Evolutionary conservation across 306 rosid genomes (phyloP).

Genomic region (Dicorynia guianensis): DNA sequence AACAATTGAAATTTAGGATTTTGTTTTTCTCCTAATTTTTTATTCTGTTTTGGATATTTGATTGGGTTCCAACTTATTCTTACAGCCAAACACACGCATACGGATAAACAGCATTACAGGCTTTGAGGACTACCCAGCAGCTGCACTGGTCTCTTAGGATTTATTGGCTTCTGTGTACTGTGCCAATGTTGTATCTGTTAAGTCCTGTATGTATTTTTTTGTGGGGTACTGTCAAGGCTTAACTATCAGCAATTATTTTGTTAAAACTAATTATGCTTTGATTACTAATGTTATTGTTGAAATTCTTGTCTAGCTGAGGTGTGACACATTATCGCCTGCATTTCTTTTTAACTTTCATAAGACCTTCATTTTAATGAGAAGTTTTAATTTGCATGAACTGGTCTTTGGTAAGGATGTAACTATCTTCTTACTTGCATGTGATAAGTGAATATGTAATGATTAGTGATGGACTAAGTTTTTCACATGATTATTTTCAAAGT

Average conservation of each 20-base stretch:
- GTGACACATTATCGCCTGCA: conserved; percentile 23
- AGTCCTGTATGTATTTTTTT: no score
- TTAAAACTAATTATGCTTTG: conserved; percentile 34
- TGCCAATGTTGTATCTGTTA: conserved; percentile 40
- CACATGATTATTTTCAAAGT: no score
- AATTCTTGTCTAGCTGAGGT: conserved; percentile 23
- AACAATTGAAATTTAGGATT: conserved; percentile 2
- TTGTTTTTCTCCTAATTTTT: neutral
- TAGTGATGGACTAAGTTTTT: no score
- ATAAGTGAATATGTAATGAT: no score
- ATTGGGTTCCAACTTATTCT: conserved; percentile 38
- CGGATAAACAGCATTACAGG: conserved; percentile 88
- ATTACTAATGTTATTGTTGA: conserved; percentile 36
- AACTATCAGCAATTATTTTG: conserved; percentile 32
- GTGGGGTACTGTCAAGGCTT: neutral
- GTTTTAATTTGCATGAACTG: no score
- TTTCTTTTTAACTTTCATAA: no score
- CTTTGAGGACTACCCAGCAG: conserved; percentile 86
- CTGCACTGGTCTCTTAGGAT: conserved; percentile 66
- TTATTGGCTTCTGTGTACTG: conserved; percentile 29
- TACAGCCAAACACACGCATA: conserved; percentile 91
- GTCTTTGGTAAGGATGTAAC: no score
- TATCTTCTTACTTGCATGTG: no score
- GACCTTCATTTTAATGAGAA: no score
- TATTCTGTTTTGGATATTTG: conserved; percentile 36